Conservation (phyloP, 2,329 filamentous ascomycete species). For the Fusarium sp. region DNA sequence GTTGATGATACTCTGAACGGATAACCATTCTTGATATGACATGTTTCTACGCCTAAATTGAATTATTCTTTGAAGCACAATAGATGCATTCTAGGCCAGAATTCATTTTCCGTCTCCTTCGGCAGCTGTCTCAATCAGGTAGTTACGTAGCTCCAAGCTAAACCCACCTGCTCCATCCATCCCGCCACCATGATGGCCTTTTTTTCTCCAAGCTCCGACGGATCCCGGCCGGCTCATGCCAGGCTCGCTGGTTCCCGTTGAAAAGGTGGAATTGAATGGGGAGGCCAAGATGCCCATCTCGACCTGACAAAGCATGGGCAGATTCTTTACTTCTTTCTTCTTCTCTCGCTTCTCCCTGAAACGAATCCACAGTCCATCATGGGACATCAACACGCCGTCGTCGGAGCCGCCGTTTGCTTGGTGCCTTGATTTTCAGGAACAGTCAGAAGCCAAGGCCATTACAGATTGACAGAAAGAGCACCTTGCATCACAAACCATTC, state of each 20-base stretch:
- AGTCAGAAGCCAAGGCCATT: neutral
- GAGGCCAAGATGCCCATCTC: neutral
- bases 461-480: neutral
- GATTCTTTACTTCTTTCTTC: neutral
- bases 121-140: neutral
- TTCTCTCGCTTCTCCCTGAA: neutral
- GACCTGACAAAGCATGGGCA: neutral
- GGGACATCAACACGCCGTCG: neutral
- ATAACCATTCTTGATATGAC: neutral
- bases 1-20: neutral
- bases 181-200: conserved; percentile 28
- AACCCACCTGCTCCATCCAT: conserved; percentile 5
- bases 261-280: neutral
- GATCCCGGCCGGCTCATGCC: conserved; percentile 10
- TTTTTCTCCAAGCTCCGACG: conserved; percentile 6
- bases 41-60: neutral
- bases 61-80: neutral
- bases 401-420: neutral
- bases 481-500: neutral
- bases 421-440: neutral
- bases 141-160: neutral
- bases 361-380: neutral
- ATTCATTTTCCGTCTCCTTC: neutral
- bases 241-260: neutral
- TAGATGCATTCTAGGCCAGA: neutral